Base-by-base conservation (phyloP, 352 stramenopile genomes). In the Globisporangium irregulare region DNA sequence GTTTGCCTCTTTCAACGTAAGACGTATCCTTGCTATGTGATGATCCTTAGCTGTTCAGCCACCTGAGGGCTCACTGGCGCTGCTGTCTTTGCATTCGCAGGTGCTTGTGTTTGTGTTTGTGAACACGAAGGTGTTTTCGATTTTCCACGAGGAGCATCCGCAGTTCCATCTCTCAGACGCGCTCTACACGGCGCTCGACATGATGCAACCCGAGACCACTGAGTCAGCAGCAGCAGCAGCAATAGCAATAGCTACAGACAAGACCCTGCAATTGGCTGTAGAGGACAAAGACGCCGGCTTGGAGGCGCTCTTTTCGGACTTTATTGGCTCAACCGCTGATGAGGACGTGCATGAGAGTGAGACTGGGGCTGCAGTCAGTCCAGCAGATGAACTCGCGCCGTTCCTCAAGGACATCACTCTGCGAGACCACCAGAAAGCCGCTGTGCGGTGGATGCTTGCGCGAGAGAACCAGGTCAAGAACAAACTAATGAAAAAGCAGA, bases 371-470 rank as follows among this genome's bases (percentile, higher is more conserved):
- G 15, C 25, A 8, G 59, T 57, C 12, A 72, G 79, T 59, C 72
- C 75, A 22, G 73, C 76, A n/a, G 69, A 78, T 9, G 55, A 82
- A 2, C 64, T 95, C 15, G 64, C 67, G 27, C 74, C 77, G 4
- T 71, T 80, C n/a, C 73, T 97, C 27, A 75, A 88, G 27, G 72
- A 66, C 60, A 89, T 96, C 48, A 73, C 84, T 58, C 73, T 97
- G 3, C 83, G 85, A 41, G 79, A 87, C 2, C 91, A 97, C 56
- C 90, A 97, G 66, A 87, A 92, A 58, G 79, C 93, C 64, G 89
- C 89, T 4, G 69, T 97, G 32, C 72, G 73, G 27, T 97, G 90
- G 90, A 96, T 96, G 90, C 59, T 94, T n/a, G 86, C 86, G 74
- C 80, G 90, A 38, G 90, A 96, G 59, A 83, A 78, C 9, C 82